phyloP scores from a whole-genome alignment of 2,329 filamentous ascomycete genomes.

The Alternaria angustiovoidea region DNA sequence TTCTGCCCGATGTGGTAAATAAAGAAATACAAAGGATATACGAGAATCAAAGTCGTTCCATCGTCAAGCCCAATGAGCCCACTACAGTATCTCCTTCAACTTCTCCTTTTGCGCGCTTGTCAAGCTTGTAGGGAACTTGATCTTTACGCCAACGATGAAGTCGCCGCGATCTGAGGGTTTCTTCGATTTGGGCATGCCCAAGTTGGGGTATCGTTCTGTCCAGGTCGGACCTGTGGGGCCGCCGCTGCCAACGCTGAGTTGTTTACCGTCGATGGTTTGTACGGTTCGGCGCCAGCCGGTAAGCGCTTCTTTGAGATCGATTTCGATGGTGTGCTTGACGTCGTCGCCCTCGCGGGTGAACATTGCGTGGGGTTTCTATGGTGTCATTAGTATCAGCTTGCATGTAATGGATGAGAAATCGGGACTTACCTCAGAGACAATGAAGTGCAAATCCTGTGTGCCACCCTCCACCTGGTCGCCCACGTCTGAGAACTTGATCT shows the following conservation, averaged over 20 bases:
- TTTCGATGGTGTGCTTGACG: conserved; percentile 77
- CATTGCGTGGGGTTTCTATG: conserved; percentile 82
- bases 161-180: conserved; percentile 85
- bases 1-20: not conserved
- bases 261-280: conserved; percentile 89
- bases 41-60: conserved; percentile 2
- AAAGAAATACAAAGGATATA: conserved; percentile 4
- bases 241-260: conserved; percentile 77
- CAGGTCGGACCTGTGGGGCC: conserved; percentile 88
- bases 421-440: conserved; percentile 84
- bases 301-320: conserved; percentile 90
- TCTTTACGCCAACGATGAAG: conserved; percentile 87
- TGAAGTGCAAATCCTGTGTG: conserved; percentile 93
- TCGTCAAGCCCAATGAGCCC: not conserved
- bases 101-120: conserved; percentile 80
- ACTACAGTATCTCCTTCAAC: conserved; percentile 77
- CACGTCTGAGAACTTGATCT: conserved; percentile 98
- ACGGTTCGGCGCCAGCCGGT: conserved; percentile 95
- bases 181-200: conserved; percentile 97
- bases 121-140: conserved; percentile 86
- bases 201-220: conserved; percentile 79
- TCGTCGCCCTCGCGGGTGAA: conserved; percentile 91
- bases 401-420: not conserved
- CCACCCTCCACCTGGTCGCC: conserved; percentile 97
- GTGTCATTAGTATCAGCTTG: conserved; percentile 25